Percentiles rank a stretch among this genome's conserved stretches.
phyloP scores from a whole-genome alignment of 345 rosid species.

The Syzygium oleosum region DNA sequence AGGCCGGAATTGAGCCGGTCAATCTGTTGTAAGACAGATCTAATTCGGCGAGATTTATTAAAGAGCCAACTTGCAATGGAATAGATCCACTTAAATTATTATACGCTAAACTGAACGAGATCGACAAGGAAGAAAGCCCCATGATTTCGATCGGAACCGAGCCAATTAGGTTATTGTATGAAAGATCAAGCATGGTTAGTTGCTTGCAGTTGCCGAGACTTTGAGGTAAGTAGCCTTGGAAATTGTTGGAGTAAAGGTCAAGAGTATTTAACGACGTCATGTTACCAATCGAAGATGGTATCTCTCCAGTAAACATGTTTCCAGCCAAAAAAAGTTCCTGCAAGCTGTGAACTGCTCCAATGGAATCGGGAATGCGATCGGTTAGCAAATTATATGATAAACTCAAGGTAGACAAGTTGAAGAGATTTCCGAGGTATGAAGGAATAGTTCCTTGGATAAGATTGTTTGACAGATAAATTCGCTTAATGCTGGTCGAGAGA shows the following conservation, averaged over 20 bases:
- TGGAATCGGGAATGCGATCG: background rate
- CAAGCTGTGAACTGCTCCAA: background rate
- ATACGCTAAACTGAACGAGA: background rate
- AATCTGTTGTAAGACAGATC: background rate
- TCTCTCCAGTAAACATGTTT: background rate
- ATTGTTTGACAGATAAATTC: fast-evolving
- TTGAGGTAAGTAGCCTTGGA: background rate
- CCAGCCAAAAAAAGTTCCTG: fast-evolving
- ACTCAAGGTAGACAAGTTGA: fast-evolving
- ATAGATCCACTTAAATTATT: background rate
- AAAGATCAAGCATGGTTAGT: background rate
- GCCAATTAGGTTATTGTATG: background rate
- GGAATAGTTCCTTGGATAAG: background rate
- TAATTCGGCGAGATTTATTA: background rate
- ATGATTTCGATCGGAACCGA: background rate
- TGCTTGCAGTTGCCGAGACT: background rate
- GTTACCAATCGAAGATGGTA: background rate
- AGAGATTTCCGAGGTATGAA: background rate
- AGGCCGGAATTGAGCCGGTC: background rate
- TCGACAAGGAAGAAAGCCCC: background rate
- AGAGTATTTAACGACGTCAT: fast-evolving
- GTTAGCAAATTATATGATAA: background rate
- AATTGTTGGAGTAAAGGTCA: background rate
- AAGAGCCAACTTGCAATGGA: background rate
- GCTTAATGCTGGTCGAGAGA: background rate